These are phyloP conservation scores for Mimosa bimucronata DNA, from an alignment of 306 rosid genomes.

Conservation along the genomic window DNA sequence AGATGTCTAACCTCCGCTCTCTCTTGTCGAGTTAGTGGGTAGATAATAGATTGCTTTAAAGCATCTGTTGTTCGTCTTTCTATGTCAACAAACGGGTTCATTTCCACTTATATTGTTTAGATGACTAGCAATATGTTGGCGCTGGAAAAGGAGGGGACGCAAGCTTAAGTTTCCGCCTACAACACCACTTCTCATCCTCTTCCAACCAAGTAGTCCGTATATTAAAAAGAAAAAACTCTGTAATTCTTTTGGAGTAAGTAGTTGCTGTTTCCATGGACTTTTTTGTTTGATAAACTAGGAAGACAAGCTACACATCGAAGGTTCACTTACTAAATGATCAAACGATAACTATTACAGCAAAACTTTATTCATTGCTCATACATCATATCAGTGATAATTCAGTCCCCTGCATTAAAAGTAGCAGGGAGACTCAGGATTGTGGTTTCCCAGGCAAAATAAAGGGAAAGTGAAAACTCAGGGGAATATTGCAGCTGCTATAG, in stretches of 20 bases:
- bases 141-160: neutral
- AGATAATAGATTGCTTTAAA: neutral
- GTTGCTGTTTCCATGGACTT: no score
- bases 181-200: neutral
- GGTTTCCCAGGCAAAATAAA: neutral
- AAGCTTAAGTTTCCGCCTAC: no score
- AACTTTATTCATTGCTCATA: slow-evolving; percentile 47
- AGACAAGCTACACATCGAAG: neutral
- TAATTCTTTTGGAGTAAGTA: no score
- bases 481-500: slow-evolving; percentile 32
- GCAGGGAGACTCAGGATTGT: slow-evolving; percentile 46
- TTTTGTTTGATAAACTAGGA: neutral
- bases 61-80: neutral
- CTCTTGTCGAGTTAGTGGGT: neutral
- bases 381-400: slow-evolving; percentile 26
- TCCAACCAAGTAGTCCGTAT: no score
- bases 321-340: neutral
- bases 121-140: neutral
- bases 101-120: neutral
- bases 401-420: slow-evolving; percentile 66
- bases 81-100: neutral
- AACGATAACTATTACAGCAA: neutral
- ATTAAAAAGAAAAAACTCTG: no score
- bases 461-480: neutral
- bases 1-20: no score